A percentile compares a stretch with the other conserved stretches of the same genome.
These are phyloP conservation scores for Corchorus olitorius DNA, from an alignment of 345 rosid genomes.

Conservation along the genomic window DNA sequence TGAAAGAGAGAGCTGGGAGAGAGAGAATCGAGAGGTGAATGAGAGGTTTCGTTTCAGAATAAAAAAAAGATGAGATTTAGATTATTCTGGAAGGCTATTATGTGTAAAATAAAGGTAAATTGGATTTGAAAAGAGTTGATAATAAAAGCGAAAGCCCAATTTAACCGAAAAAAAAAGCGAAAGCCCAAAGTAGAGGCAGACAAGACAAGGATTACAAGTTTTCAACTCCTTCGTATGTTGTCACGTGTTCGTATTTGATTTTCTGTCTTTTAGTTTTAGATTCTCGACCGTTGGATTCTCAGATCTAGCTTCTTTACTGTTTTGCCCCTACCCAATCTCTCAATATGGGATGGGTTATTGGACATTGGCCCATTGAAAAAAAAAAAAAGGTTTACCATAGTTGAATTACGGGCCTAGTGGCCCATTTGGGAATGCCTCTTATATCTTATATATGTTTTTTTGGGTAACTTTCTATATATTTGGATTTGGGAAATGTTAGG, in stretches of 20 bases:
- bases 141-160: not conserved
- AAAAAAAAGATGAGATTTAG: not conserved
- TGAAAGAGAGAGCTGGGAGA: not conserved
- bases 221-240: not conserved
- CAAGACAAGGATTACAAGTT: not conserved
- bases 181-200: not conserved
- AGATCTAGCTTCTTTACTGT: not conserved
- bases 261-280: too few species aligned
- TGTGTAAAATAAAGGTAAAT: too few species aligned
- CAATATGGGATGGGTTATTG: too few species aligned
- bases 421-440: too few species aligned
- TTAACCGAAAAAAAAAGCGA: too few species aligned
- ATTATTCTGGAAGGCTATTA: slow-evolving; percentile 8
- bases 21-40: not conserved
- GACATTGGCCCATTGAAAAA: not conserved
- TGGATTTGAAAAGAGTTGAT: too few species aligned
- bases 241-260: slow-evolving; percentile 6
- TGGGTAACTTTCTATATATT: too few species aligned
- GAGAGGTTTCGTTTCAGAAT: not conserved
- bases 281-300: not conserved
- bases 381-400: too few species aligned
- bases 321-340: too few species aligned
- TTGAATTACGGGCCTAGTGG: too few species aligned
- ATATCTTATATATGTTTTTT: too few species aligned
- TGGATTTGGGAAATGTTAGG: too few species aligned